Evolutionary conservation across 2,329 filamentous ascomycete species (phyloP).

Genomic region (Penicillium sp.): DNA sequence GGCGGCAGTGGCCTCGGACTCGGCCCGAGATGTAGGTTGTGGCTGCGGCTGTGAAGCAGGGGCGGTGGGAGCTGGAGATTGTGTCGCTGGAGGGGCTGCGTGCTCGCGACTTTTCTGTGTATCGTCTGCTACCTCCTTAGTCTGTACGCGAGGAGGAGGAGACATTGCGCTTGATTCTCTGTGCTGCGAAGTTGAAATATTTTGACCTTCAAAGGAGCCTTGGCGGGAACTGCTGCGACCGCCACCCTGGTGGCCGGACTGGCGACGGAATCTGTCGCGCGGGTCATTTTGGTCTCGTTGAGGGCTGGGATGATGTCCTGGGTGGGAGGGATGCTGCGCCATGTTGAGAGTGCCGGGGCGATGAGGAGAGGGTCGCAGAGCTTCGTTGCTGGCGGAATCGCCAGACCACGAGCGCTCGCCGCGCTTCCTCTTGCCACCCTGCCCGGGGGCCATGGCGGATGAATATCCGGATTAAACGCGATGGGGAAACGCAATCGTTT

Average conservation of each 20-base stretch:
- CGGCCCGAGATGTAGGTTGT: conserved; percentile 24
- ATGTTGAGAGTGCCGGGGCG: conserved; percentile 52
- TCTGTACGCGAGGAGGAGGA: conserved; percentile 32
- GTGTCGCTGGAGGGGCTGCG: conserved; percentile 15
- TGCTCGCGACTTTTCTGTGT: conserved; percentile 33
- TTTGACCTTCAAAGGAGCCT: conserved; percentile 40
- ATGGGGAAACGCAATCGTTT: conserved; percentile 31
- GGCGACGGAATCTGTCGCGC: conserved; percentile 42
- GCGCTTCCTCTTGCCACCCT: conserved; percentile 59
- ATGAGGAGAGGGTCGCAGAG: conserved; percentile 49
- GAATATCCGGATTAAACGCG: conserved; percentile 26
- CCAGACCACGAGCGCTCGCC: conserved; percentile 48
- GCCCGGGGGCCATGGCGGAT: conserved; percentile 53
- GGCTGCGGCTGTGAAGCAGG: conserved; percentile 20
- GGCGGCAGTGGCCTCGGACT: conserved; percentile 20
- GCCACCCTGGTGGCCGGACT: conserved; percentile 41
- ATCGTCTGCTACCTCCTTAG: conserved; percentile 33
- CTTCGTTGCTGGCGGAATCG: conserved; percentile 43
- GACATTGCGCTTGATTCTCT: conserved; percentile 31
- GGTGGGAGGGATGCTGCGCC: conserved; percentile 51
- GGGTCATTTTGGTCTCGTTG: conserved; percentile 41
- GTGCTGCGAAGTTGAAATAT: conserved; percentile 32
- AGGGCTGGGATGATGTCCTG: conserved; percentile 39
- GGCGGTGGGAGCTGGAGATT: conserved; percentile 27
- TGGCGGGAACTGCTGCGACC: conserved; percentile 38